A percentile compares a stretch with the other conserved stretches of the same genome.
Conservation (phyloP, 495 filamentous ascomycete species). For the Tuber aestivum region DNA sequence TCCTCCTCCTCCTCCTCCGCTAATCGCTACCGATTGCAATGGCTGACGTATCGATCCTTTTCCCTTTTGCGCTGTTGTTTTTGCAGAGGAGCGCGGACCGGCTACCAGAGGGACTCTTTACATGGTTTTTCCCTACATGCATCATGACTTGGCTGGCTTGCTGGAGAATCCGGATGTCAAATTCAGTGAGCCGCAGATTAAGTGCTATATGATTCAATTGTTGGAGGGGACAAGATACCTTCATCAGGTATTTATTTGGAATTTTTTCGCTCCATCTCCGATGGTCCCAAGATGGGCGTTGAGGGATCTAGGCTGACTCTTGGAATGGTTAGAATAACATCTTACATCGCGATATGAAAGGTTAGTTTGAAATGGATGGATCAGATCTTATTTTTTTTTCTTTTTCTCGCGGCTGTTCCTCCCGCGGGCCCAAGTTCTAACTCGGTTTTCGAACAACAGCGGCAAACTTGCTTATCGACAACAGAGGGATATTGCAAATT, state of each 20-base stretch:
- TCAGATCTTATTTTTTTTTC: neutral
- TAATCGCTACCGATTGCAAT: neutral
- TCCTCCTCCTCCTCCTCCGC: neutral
- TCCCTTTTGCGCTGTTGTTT: conserved; percentile 1
- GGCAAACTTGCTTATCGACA: conserved; percentile 94
- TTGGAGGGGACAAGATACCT: conserved; percentile 84
- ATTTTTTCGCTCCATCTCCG: neutral
- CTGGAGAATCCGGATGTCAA: conserved; percentile 87
- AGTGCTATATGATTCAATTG: conserved; percentile 94
- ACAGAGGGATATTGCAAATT: conserved; percentile 87
- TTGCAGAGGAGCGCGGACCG: conserved; percentile 33
- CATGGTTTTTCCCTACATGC: conserved; percentile 99
- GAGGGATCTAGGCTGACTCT: conserved; percentile 10
- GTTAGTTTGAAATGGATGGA: conserved; percentile 36
- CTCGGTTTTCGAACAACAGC: conserved; percentile 49
- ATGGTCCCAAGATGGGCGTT: neutral
- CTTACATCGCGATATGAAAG: conserved; percentile 95
- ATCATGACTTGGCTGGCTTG: conserved; percentile 92
- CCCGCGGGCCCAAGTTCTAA: neutral
- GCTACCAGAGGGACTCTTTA: conserved; percentile 54
- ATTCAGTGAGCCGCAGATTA: conserved; percentile 84
- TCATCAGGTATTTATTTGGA: conserved; percentile 56
- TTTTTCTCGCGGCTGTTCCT: too few relatives aligned
- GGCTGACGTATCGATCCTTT: neutral
- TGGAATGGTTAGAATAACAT: conserved; percentile 58